Evolutionary conservation across 106 monocot genomes (phyloP), one percentile per base, ranked within the genome.

Genomic region (Dioscorea dumetorum): DNA sequence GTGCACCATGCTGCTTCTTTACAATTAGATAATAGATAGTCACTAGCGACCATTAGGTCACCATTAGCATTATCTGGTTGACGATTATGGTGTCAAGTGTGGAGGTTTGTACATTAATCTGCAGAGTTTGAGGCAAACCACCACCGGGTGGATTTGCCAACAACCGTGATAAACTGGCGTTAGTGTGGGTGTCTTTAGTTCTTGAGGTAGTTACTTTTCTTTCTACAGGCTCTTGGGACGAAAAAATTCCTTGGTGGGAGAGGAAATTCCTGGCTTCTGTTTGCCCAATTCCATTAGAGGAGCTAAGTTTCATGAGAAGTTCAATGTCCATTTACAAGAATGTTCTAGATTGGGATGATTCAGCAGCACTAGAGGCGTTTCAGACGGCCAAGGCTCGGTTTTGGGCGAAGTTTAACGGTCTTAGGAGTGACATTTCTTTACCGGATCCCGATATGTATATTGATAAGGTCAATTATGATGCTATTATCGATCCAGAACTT

Each of bases 291-390:
- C 57, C 73, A 50, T 87, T 79, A 80, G 67, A 67, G 23, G 67
- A 67, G 19, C 41, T 87, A 10, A 73, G 66, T 22, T 78, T 79
- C 32, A 63, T 65, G 34, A 69, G 80, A 67, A 70, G 57, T 33
- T 62, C 70, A 24, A 68, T 57, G 16, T 11, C 35, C 60, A n/a
- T 66, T 23, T 75, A 72, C 74, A 64, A 71, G 24, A 83, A 69
- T 24, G 67, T 87, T 22, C 49, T 74, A 20, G 41, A 83, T 22
- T 87, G 87, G 87, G 74, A 87, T 34, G 87, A 87, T 48, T 80
- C 77, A 22, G 87, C 60, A 20, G 83, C 65, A 50, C 49, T 68
- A 66, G 87, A 80, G 60, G 80, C 83, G 31, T 83, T 87, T 62
- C 60, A 72, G 8, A 74, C 64, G 52, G 80, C 75, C 32, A 41